Evolutionary conservation across 306 rosid species (phyloP), one percentile per base, ranked within the genome.

Genomic region (Vigna trinervia): DNA sequence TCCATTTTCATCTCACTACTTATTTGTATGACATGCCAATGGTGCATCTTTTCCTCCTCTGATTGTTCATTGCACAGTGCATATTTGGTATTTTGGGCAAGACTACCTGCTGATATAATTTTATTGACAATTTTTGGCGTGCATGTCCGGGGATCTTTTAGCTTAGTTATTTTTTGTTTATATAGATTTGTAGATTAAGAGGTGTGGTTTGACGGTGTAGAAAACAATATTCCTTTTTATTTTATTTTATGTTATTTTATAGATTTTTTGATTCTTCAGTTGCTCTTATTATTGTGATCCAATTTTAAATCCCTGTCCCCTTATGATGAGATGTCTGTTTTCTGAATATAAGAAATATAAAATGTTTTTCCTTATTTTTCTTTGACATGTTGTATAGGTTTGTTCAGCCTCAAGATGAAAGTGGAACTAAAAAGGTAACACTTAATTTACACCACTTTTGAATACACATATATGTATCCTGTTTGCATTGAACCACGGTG

Each of bases 391-490:
- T 80, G 64, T 78, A 38, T 59, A 92, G 99, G 87, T 82, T 68
- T 45, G 60, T 59, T 84, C 89, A 85, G 71, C 85, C 87, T 73
- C 86, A 86, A 80, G 84, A 85, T 81, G 86, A 84, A 84, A 80
- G 46, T 59, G 88, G 66, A 80, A 83, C 68, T 85, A 79, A 75
- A 84, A 90, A 89, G 98, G 99, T 92, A 81, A 51, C 9, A 39
- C 52, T 80, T 70, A 15, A 48, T 82, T 73, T 66, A 46, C 53
- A 59, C 71, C 64, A 13, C 71, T 71, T 77, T 82, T 53, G 26
- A 71, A 63, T 81, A 38, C 30, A 58, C 32, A 22, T 56, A 53
- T 23, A 26, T 34, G 23, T 23, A 84, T 69, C 45, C 11, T 69
- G 32, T 8, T 45, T 79, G 57, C 71, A 26, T 59, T 76, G 34